Conservation (phyloP, 768 basidiomycete genomes). For the Podaxis sp. region DNA sequence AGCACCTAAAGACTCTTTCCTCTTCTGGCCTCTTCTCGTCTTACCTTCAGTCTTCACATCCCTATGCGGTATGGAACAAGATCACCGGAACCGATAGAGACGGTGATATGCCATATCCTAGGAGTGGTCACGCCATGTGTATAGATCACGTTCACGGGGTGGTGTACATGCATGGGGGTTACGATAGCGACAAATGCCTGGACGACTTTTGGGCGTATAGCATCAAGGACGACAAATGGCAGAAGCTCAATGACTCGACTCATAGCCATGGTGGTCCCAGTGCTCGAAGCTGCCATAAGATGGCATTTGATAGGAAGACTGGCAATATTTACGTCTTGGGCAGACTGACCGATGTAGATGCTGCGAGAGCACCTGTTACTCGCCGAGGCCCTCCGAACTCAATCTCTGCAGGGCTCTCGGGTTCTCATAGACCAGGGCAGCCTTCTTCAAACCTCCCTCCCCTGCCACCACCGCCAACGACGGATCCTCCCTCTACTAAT, state of each 20-base stretch:
- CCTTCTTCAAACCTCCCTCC: background rate
- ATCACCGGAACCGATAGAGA: slow-evolving; percentile 61
- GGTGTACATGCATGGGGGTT: slow-evolving; percentile 80
- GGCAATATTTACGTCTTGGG: slow-evolving; percentile 76
- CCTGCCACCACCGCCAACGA: slow-evolving; percentile 6
- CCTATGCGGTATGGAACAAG: slow-evolving; percentile 61
- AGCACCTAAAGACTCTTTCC: slow-evolving; percentile 48
- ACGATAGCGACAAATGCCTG: slow-evolving; percentile 69
- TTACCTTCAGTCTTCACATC: slow-evolving; percentile 57
- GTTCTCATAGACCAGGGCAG: background rate
- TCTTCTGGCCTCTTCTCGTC: slow-evolving; percentile 59
- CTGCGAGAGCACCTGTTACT: slow-evolving; percentile 13
- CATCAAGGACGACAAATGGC: slow-evolving; percentile 61
- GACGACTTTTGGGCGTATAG: slow-evolving; percentile 82
- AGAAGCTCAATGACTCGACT: slow-evolving; percentile 54
- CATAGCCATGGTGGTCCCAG: slow-evolving; percentile 66
- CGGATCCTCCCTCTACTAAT: slow-evolving; percentile 18
- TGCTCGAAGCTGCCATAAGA: slow-evolving; percentile 77
- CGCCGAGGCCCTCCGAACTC: background rate
- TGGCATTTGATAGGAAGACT: slow-evolving; percentile 73
- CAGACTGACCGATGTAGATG: slow-evolving; percentile 58
- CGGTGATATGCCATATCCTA: slow-evolving; percentile 62
- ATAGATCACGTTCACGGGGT: slow-evolving; percentile 61
- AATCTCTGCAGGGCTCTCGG: background rate
- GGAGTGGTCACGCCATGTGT: slow-evolving; percentile 84